These are phyloP conservation scores for Phytophthora crassamura DNA, from an alignment of 352 stramenopile species.

Conservation along the genomic window DNA sequence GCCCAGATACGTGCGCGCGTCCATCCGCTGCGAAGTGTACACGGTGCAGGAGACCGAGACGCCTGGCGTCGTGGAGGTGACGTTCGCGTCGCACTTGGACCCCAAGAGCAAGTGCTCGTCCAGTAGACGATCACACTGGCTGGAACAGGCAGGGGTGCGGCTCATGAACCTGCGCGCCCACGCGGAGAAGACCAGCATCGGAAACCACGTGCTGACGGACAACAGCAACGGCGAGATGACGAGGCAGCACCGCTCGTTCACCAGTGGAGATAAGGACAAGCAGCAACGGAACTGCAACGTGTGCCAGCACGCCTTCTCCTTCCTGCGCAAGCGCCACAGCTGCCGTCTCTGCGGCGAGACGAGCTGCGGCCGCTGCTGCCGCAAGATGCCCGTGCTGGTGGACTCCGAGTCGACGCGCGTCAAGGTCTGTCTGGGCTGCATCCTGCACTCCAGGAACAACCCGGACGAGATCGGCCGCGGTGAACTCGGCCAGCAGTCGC, in stretches of 20 bases:
- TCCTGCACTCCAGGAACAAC: conserved; percentile 70
- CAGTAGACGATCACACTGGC: conserved; percentile 61
- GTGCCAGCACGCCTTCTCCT: conserved; percentile 73
- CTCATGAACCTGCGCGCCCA: conserved; percentile 68
- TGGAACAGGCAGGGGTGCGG: conserved; percentile 61
- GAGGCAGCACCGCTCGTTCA: conserved; percentile 37
- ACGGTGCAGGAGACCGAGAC: conserved; percentile 73
- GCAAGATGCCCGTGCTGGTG: conserved; percentile 76
- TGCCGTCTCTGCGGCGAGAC: conserved; percentile 78
- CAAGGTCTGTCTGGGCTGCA: conserved; percentile 81
- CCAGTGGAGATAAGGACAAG: conserved; percentile 51
- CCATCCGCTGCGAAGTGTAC: conserved; percentile 85
- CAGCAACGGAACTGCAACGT: conserved; percentile 64
- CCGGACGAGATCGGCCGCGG: conserved; percentile 59
- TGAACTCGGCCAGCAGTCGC: conserved; percentile 27
- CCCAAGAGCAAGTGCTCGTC: conserved; percentile 80
- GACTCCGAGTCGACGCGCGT: conserved; percentile 66
- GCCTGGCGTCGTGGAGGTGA: conserved; percentile 81
- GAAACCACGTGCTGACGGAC: conserved; percentile 57
- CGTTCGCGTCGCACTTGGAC: conserved; percentile 83
- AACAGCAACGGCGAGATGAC: conserved; percentile 40
- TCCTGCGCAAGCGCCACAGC: conserved; percentile 79
- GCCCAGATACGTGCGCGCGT: conserved; percentile 72
- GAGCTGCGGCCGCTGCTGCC: conserved; percentile 73
- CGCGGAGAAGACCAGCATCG: conserved; percentile 75